Percentiles rank a stretch among this genome's conserved stretches.
These are phyloP conservation scores for Diaporthe vaccinii DNA, from an alignment of 2,329 filamentous ascomycete species.

Conservation along the genomic window DNA sequence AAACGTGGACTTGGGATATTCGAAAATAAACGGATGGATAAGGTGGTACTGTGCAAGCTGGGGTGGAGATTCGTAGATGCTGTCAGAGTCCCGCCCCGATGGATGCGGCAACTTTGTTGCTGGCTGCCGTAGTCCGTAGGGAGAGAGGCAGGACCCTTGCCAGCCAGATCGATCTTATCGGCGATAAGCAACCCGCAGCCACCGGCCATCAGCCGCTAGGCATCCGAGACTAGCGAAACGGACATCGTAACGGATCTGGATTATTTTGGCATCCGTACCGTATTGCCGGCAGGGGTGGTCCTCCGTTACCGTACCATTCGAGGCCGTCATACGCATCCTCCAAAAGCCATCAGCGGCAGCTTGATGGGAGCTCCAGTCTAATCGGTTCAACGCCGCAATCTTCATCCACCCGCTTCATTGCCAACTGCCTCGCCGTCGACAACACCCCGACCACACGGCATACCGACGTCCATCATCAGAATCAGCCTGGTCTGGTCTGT, in stretches of 20 bases:
- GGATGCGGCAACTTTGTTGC: conserved; percentile 7
- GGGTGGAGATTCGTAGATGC: conserved; percentile 26
- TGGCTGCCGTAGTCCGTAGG: background rate
- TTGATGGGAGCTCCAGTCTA: conserved; percentile 29
- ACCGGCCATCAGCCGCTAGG: background rate
- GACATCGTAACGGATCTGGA: conserved; percentile 4
- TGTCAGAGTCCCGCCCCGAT: conserved; percentile 4
- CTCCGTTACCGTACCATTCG: conserved; percentile 18
- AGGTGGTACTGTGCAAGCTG: background rate
- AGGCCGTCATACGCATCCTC: conserved; percentile 35
- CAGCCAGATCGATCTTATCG: conserved; percentile 4
- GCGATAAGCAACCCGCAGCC: background rate
- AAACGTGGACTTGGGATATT: background rate
- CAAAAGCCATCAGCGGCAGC: conserved; percentile 38
- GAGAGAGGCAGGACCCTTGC: conserved; percentile 4
- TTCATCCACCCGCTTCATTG: background rate
- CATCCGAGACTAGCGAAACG: background rate
- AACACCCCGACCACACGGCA: background rate
- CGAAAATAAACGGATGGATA: background rate
- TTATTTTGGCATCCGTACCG: conserved; percentile 21
- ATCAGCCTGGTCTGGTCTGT: background rate
- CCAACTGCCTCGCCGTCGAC: conserved; percentile 30
- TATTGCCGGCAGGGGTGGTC: background rate
- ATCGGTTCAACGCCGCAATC: conserved; percentile 29
- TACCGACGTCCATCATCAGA: conserved; percentile 10